Evolutionary conservation across 768 basidiomycete species (phyloP).

Genomic region (Termitomyces sp.): DNA sequence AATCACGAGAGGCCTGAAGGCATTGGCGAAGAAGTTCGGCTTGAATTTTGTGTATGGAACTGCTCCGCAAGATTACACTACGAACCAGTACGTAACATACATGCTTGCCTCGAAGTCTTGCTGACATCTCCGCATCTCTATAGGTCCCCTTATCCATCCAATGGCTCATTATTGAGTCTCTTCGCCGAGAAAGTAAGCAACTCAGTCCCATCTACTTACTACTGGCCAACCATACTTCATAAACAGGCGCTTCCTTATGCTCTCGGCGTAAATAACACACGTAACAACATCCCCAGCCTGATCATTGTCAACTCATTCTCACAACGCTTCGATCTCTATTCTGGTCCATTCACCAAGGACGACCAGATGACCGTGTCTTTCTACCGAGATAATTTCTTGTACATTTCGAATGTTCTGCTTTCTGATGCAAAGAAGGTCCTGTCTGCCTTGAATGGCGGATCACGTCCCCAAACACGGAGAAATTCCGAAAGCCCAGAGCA

Average conservation of each 20-base stretch:
- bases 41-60: constrained; percentile 60
- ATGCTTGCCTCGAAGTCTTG: background rate
- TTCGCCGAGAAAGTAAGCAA: constrained; percentile 41
- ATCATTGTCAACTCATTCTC: constrained; percentile 62
- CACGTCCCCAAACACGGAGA: background rate
- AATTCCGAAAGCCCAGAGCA: constrained; percentile 26
- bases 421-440: constrained; percentile 49
- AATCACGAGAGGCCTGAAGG: constrained; percentile 51
- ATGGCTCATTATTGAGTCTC: constrained; percentile 53
- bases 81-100: constrained; percentile 41
- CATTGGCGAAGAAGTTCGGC: constrained; percentile 54
- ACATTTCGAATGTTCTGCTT: constrained; percentile 49
- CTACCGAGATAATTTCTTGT: constrained; percentile 60
- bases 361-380: constrained; percentile 76
- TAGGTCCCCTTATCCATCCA: constrained; percentile 60
- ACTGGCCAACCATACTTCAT: background rate
- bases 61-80: constrained; percentile 72
- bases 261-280: constrained; percentile 58
- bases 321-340: constrained; percentile 61
- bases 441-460: constrained; percentile 40
- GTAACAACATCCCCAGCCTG: constrained; percentile 53
- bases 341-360: constrained; percentile 72
- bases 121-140: constrained; percentile 1
- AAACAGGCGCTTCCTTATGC: constrained; percentile 47
- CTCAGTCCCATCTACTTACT: background rate